These are phyloP conservation scores for Entomortierella parvispora DNA, from an alignment of 192 early-diverging fungal species.

Conservation along the genomic window DNA sequence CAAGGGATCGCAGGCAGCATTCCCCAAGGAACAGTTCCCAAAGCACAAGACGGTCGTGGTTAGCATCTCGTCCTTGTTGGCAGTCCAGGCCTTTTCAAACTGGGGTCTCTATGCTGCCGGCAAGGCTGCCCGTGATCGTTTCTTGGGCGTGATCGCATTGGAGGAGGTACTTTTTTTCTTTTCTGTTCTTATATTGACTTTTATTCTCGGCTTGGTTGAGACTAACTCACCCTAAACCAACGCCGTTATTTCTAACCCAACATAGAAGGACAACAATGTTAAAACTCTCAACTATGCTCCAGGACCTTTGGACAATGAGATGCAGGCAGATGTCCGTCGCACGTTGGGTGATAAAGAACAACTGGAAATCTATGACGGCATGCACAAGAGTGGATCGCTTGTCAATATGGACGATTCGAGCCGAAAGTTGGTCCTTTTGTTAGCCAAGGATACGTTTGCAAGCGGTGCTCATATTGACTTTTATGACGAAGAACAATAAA, in stretches of 20 bases:
- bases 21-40: constrained; percentile 37
- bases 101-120: constrained; percentile 85
- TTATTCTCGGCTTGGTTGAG: not conserved
- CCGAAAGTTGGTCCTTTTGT: constrained; percentile 64
- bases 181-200: not conserved
- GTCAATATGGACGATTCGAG: constrained; percentile 77
- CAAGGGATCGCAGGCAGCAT: constrained; percentile 44
- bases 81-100: constrained; percentile 77
- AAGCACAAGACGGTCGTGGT: constrained; percentile 62
- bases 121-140: constrained; percentile 87
- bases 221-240: constrained; percentile 1
- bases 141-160: constrained; percentile 72
- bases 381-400: constrained; percentile 65
- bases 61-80: constrained; percentile 83
- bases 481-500: constrained; percentile 59
- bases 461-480: constrained; percentile 79
- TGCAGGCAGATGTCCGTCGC: constrained; percentile 80
- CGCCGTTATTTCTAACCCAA: not conserved
- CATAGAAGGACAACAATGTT: constrained; percentile 51
- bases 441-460: constrained; percentile 65
- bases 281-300: constrained; percentile 88
- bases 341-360: constrained; percentile 75
- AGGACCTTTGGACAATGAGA: constrained; percentile 86
- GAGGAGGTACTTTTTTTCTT: constrained; percentile 60
- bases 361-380: constrained; percentile 64